These are phyloP conservation scores for Beauveria sp. DNA, from an alignment of 2,329 filamentous ascomycete species.

Conservation along the genomic window DNA sequence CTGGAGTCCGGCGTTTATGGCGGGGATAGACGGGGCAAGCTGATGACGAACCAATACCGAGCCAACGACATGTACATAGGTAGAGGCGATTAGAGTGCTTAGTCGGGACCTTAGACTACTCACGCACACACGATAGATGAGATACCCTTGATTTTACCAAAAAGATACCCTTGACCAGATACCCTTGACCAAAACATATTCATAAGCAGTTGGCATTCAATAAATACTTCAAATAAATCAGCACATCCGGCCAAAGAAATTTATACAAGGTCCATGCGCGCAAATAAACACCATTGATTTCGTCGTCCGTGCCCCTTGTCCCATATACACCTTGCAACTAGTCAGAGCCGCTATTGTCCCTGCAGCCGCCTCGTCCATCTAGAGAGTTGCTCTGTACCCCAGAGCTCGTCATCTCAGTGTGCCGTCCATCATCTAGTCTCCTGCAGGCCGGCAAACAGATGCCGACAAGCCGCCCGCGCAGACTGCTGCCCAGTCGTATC, in stretches of 20 bases:
- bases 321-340: not conserved
- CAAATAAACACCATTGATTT: constrained; percentile 11
- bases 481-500: not conserved
- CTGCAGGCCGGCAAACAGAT: not conserved
- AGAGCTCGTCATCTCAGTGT: not conserved
- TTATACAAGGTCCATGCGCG: constrained; percentile 14
- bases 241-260: constrained; percentile 11
- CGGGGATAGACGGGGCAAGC: constrained; percentile 26
- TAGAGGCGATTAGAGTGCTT: not conserved
- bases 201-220: constrained; percentile 22
- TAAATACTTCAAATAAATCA: constrained; percentile 14
- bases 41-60: not conserved
- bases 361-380: not conserved
- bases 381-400: not conserved
- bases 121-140: constrained; percentile 5
- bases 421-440: constrained; percentile 6
- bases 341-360: not conserved
- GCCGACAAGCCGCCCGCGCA: not conserved
- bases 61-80: not conserved
- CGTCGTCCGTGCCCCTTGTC: constrained; percentile 2
- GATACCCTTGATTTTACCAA: not conserved
- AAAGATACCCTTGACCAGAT: not conserved
- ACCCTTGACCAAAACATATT: constrained; percentile 11
- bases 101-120: not conserved
- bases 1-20: constrained; percentile 77